Evolutionary conservation across 73 alveolate species (phyloP).

Genomic region (Diophrys appendiculata): DNA sequence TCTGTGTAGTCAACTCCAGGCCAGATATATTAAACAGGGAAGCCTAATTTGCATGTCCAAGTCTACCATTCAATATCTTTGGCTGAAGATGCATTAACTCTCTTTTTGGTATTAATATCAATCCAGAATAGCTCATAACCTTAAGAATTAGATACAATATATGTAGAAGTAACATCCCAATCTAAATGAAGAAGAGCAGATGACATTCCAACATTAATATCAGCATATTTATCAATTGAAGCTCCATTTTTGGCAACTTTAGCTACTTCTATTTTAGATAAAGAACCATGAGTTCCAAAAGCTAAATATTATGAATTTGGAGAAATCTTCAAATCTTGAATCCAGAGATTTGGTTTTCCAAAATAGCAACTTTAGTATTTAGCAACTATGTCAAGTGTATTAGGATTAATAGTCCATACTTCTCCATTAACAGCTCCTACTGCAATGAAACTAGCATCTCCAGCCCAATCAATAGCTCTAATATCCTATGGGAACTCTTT

Average conservation of each 20-base stretch:
- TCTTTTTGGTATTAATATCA: constrained; percentile 72
- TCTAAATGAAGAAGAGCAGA: constrained; percentile 93
- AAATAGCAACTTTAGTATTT: not conserved
- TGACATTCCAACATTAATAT: constrained; percentile 84
- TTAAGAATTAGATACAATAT: constrained; percentile 84
- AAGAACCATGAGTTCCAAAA: constrained; percentile 97
- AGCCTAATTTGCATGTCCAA: constrained; percentile 96
- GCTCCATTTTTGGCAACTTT: constrained; percentile 61
- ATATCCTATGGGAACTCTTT: constrained; percentile 84
- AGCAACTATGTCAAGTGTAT: constrained; percentile 28
- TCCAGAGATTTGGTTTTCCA: constrained; percentile 62
- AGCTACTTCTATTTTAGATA: constrained; percentile 84
- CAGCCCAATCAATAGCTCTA: constrained; percentile 94
- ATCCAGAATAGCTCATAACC: constrained; percentile 95
- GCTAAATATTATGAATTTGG: constrained; percentile 86
- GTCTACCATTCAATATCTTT: constrained; percentile 82
- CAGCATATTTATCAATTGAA: constrained; percentile 54
- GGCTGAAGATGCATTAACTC: constrained; percentile 77
- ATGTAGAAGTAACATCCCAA: constrained; percentile 87
- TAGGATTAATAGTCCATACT: constrained; percentile 75
- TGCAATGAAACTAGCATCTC: constrained; percentile 79
- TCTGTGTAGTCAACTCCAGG: constrained; percentile 91
- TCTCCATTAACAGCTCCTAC: constrained; percentile 85
- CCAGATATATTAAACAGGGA: constrained; percentile 97
- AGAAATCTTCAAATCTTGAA: constrained; percentile 93